These are phyloP conservation scores for Fusarium sp. DNA, from an alignment of 2,329 filamentous ascomycete genomes.

Conservation along the genomic window DNA sequence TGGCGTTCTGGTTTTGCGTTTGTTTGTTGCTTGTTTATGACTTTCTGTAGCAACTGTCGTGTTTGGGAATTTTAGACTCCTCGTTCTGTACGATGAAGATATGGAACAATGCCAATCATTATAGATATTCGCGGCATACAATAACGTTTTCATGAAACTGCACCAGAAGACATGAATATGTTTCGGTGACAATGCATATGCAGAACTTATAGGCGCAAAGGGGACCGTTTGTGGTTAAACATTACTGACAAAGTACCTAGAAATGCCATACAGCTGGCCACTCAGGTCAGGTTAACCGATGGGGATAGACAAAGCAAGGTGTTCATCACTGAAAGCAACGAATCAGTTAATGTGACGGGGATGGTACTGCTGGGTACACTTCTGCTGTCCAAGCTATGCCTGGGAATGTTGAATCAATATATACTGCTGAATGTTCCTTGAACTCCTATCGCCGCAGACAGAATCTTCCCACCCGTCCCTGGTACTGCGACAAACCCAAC, in stretches of 20 bases:
- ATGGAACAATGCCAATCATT: background rate
- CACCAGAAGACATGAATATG: background rate
- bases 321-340: too few relatives aligned
- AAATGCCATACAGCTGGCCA: too few relatives aligned
- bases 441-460: slow-evolving; percentile 17
- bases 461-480: background rate
- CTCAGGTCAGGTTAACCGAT: background rate
- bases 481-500: background rate
- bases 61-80: slow-evolving; percentile 27
- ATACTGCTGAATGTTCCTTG: slow-evolving; percentile 4
- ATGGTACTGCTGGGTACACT: background rate
- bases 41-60: background rate
- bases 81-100: slow-evolving; percentile 19
- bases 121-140: background rate
- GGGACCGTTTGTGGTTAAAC: background rate
- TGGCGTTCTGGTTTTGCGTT: slow-evolving; percentile 33
- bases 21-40: background rate
- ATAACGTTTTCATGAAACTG: background rate
- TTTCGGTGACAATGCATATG: background rate
- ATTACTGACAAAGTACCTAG: background rate
- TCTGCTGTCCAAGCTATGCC: background rate
- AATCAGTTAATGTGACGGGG: background rate
- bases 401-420: slow-evolving; percentile 1
- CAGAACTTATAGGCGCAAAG: background rate
- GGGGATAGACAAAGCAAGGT: background rate